These are phyloP conservation scores for Spinacia oleracea DNA, from an alignment of 179 eudicot genomes.

Conservation along the genomic window DNA sequence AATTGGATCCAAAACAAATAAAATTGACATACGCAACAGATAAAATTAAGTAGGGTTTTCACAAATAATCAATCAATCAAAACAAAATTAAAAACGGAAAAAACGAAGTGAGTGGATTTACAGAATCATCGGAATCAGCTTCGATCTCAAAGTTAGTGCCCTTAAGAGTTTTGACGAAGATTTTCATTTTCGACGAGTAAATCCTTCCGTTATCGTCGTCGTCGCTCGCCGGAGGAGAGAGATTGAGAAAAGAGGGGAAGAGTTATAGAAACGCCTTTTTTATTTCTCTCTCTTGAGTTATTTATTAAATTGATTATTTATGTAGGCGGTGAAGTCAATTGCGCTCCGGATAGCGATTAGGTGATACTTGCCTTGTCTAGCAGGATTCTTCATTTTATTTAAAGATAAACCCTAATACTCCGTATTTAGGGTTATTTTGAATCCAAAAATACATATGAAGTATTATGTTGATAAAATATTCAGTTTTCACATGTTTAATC, in stretches of 20 bases:
- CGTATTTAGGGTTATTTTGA: neutral
- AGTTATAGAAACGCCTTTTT: neutral
- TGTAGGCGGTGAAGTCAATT: conserved; percentile 6
- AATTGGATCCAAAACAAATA: neutral
- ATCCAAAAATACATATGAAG: too few relatives aligned
- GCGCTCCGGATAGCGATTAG: neutral
- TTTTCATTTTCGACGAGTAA: conserved; percentile 18
- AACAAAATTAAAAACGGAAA: neutral
- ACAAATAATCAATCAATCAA: neutral
- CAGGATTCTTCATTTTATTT: neutral
- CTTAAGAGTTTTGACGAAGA: conserved; percentile 73
- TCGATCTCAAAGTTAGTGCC: conserved; percentile 85
- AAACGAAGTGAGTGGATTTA: conserved; percentile 28
- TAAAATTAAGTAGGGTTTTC: neutral
- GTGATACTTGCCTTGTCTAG: conserved; percentile 3
- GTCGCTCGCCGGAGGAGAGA: conserved; percentile 15
- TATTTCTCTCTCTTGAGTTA: conserved; percentile 1
- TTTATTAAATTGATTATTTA: neutral
- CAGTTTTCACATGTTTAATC: too few relatives aligned
- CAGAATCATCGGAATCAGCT: conserved; percentile 64
- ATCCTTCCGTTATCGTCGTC: conserved; percentile 1
- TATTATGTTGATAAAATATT: too few relatives aligned
- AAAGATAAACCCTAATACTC: neutral
- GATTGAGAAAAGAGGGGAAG: neutral
- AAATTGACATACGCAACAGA: neutral